Conservation (phyloP, 306 rosid species). For the Rosa chinensis region DNA sequence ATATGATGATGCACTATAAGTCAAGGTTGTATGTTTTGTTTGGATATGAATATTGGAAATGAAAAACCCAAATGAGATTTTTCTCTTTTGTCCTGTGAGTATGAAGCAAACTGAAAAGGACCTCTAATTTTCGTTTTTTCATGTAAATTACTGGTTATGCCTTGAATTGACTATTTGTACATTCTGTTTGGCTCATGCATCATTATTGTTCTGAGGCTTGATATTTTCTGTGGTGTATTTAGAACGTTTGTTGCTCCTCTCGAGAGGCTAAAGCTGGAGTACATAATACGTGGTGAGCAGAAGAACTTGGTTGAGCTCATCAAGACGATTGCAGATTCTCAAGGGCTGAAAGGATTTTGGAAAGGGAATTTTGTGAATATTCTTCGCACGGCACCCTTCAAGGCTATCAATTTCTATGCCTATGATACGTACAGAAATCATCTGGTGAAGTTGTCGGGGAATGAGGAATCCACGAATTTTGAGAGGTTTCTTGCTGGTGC, state of each 20-base stretch:
- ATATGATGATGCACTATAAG: background rate
- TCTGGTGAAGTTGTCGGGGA: conserved; percentile 56
- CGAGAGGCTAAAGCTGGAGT: conserved; percentile 95
- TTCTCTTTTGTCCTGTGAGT: background rate
- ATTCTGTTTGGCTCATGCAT: background rate
- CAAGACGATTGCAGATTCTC: conserved; percentile 68
- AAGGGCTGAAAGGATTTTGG: conserved; percentile 95
- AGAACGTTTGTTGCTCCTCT: conserved; percentile 96
- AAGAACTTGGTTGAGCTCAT: conserved; percentile 69
- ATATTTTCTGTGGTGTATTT: background rate
- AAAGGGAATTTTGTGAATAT: conserved; percentile 90
- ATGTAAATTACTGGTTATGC: background rate
- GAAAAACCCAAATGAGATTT: background rate
- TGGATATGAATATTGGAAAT: background rate
- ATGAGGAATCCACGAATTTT: conserved; percentile 75
- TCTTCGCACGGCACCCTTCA: conserved; percentile 94
- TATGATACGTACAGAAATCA: conserved; percentile 84
- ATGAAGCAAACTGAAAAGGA: background rate
- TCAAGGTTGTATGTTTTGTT: background rate
- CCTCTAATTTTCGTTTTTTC: background rate
- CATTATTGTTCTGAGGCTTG: background rate
- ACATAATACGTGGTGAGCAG: conserved; percentile 84
- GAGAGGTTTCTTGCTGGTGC: conserved; percentile 98
- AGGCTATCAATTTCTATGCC: conserved; percentile 89
- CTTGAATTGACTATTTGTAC: background rate